A percentile compares a stretch with the other conserved stretches of the same genome.
These are phyloP conservation scores for Chrysosporium keratinophilum DNA, from an alignment of 2,329 filamentous ascomycete species.

Conservation along the genomic window DNA sequence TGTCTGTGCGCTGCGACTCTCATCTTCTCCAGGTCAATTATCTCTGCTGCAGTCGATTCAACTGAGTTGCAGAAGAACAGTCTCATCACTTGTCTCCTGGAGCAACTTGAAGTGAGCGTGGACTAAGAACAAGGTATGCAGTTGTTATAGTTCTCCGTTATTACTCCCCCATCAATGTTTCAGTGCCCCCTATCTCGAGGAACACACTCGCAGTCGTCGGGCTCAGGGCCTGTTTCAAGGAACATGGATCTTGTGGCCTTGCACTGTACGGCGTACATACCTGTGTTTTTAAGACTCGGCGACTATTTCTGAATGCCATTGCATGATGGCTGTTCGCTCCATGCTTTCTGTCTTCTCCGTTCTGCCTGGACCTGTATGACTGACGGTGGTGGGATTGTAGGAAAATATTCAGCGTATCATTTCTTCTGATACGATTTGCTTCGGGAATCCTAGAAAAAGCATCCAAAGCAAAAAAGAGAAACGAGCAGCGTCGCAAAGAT, in stretches of 20 bases:
- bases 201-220: neutral
- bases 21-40: neutral
- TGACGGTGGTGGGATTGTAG: too few relatives aligned
- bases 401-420: too few relatives aligned
- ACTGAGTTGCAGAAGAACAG: neutral
- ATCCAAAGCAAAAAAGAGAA: neutral
- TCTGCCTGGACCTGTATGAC: too few relatives aligned
- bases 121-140: neutral
- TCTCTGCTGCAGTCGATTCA: neutral
- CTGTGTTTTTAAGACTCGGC: too few relatives aligned
- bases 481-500: constrained; percentile 5
- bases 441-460: too few relatives aligned
- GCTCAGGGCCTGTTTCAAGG: neutral
- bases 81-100: too few relatives aligned
- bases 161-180: neutral
- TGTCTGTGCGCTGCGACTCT: constrained; percentile 3
- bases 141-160: neutral
- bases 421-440: too few relatives aligned
- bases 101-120: too few relatives aligned
- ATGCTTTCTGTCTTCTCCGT: too few relatives aligned
- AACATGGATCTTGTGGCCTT: neutral
- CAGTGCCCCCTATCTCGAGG: neutral
- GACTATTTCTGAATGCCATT: too few relatives aligned
- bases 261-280: too few relatives aligned
- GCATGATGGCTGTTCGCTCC: too few relatives aligned